A percentile compares a stretch with the other conserved stretches of the same genome.
phyloP scores from a whole-genome alignment of 805 yeast species.

The Myxozyma mucilagina region DNA sequence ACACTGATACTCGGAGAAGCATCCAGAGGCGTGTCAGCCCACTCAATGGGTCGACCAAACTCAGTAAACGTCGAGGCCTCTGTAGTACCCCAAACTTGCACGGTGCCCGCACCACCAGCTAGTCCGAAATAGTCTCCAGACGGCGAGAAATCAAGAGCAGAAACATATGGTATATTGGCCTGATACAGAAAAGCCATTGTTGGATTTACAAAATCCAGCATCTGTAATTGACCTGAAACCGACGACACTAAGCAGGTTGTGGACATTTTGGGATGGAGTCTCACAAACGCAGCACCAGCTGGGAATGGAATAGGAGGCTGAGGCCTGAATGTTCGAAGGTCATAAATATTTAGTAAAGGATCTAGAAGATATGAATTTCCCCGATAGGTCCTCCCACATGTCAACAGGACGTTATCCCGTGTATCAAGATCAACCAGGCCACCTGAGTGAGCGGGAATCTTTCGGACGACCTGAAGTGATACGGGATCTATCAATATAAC shows the following conservation, averaged over 20 bases:
- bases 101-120: constrained; percentile 59
- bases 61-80: constrained; percentile 48
- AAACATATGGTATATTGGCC: constrained; percentile 52
- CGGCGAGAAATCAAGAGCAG: constrained; percentile 56
- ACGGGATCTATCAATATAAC: constrained; percentile 43
- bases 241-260: constrained; percentile 75
- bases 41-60: constrained; percentile 52
- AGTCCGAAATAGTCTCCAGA: constrained; percentile 79
- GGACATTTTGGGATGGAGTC: constrained; percentile 83
- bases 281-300: constrained; percentile 81
- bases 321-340: constrained; percentile 68
- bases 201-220: constrained; percentile 82
- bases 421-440: constrained; percentile 44
- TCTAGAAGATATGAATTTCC: constrained; percentile 53
- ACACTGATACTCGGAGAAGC: constrained; percentile 5
- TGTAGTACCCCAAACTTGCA: constrained; percentile 69
- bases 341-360: constrained; percentile 81
- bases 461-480: constrained; percentile 38
- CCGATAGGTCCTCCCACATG: constrained; percentile 70
- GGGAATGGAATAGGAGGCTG: constrained; percentile 83
- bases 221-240: constrained; percentile 76
- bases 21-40: constrained; percentile 47
- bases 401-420: constrained; percentile 51
- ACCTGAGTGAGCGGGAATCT: constrained; percentile 42
- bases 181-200: constrained; percentile 64